These are phyloP conservation scores for Euphorbia pulcherrima DNA, from an alignment of 345 rosid species.

Conservation along the genomic window DNA sequence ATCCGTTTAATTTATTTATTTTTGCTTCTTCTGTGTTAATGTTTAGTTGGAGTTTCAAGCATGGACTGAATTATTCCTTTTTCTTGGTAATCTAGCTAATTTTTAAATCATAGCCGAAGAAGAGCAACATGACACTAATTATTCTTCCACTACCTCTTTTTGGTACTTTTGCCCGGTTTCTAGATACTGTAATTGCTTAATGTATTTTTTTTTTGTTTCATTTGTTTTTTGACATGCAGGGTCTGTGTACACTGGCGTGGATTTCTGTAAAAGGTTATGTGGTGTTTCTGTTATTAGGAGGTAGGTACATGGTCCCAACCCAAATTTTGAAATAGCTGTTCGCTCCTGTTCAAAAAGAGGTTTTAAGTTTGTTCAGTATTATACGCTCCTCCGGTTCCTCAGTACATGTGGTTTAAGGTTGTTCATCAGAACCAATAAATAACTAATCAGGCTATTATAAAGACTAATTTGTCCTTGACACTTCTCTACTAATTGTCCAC, in stretches of 20 bases:
- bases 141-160: background rate
- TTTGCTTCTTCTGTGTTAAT: background rate
- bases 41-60: background rate
- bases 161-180: background rate
- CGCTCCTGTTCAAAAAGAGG: background rate
- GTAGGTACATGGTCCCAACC: constrained; percentile 41
- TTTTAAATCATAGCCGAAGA: background rate
- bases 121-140: background rate
- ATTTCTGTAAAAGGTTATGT: constrained; percentile 95
- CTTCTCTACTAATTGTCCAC: too few species aligned
- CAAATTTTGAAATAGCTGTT: constrained; percentile 8
- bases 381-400: too few species aligned
- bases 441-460: too few species aligned
- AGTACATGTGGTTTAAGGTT: too few species aligned
- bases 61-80: background rate
- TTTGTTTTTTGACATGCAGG: constrained; percentile 45
- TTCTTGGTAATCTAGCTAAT: background rate
- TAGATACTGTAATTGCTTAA: background rate
- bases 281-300: constrained; percentile 97
- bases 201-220: background rate
- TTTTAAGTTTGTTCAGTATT: background rate
- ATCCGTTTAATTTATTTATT: background rate
- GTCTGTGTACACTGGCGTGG: constrained; percentile 94
- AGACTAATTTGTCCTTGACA: too few species aligned
- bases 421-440: too few species aligned